phyloP scores from a whole-genome alignment of 2,329 filamentous ascomycete genomes.

The Apiospora malaysiana region DNA sequence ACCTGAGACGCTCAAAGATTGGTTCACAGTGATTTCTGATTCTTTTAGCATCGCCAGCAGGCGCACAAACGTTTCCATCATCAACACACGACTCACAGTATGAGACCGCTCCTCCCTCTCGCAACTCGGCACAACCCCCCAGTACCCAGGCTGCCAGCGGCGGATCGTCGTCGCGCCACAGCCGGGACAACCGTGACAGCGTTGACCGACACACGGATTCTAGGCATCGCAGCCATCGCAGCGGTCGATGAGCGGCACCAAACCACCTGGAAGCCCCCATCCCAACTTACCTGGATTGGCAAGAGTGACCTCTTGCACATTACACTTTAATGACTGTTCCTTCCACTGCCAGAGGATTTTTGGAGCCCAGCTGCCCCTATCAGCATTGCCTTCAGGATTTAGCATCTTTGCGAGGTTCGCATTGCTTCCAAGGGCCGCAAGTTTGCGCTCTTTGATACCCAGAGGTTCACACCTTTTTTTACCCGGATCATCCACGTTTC shows the following conservation, averaged over 20 bases:
- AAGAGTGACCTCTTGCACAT: slow-evolving; percentile 34
- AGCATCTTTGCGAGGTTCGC: slow-evolving; percentile 38
- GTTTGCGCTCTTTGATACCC: slow-evolving; percentile 40
- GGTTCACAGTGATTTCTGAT: slow-evolving; percentile 45
- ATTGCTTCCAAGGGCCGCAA: slow-evolving; percentile 42
- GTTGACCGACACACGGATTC: slow-evolving; percentile 37
- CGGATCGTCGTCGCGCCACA: slow-evolving; percentile 39
- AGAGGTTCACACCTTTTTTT: slow-evolving; percentile 23
- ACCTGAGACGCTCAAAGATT: slow-evolving; percentile 42
- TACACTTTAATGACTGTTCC: slow-evolving; percentile 37
- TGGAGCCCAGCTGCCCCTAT: slow-evolving; percentile 34
- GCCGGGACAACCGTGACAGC: slow-evolving; percentile 32
- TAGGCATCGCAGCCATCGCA: slow-evolving; percentile 37
- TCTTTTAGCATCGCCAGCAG: slow-evolving; percentile 59
- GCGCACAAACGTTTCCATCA: slow-evolving; percentile 47
- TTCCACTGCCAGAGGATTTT: slow-evolving; percentile 37
- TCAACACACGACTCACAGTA: slow-evolving; percentile 56
- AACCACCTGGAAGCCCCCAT: background rate
- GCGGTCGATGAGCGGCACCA: slow-evolving; percentile 24
- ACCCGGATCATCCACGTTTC: slow-evolving; percentile 23
- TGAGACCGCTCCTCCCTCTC: slow-evolving; percentile 51
- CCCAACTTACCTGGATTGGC: slow-evolving; percentile 18
- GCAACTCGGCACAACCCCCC: slow-evolving; percentile 35
- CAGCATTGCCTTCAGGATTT: slow-evolving; percentile 39
- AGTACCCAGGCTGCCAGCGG: slow-evolving; percentile 40